Base-by-base conservation (phyloP, 2,329 filamentous ascomycete genomes). In the Exophiala dermatitidis region DNA sequence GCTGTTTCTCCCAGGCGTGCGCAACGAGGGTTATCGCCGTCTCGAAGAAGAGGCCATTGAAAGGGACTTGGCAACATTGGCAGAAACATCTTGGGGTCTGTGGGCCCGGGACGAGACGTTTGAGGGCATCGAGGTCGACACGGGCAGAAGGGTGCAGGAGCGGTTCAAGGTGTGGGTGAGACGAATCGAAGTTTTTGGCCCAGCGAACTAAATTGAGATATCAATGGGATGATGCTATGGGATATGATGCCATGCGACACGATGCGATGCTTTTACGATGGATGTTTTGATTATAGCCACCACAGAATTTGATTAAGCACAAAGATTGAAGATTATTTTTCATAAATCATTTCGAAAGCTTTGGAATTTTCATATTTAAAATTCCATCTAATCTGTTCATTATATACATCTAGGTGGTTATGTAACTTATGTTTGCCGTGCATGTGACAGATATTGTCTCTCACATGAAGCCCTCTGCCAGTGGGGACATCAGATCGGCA, bases 151-250 rank as follows among this genome's bases (percentile, higher is more conserved):
- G 12, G 10, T n/a, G 36, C 36, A 53, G 26, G 61, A 63, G 42
- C 54, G 30, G 33, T 55, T 60, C 46, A 57, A 53, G 36, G 56
- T 63, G 5, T 61, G 57, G 57, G 60, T 63, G 3, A 48, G 50
- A 40, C 56, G 51, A 46, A 44, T 50, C n/a, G 50, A 54, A 28
- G 54, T 59, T 12, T 40, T 46, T 6, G 61, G 61, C 6, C 61
- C 61, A 6, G 48, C 49, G 7, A 63, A 63, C 50, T 63, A 54
- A 46, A 46, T 19, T 26, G 29, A n/a, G 44, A 37, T 3, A 8
- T 4, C 26, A 30, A 46, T 7, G 43, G 30, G 26, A 5, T 12
- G 4, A 4, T 43, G 9, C 37, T 12, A n/a, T 36, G 7, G 7
- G 7, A n/a, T 36, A 7, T 7, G 33, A 7, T n/a, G 7, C 33